Percentiles rank a stretch among this genome's conserved stretches.
phyloP scores from a whole-genome alignment of 208 protist species.

The Leptomonas pyrrhocoris region DNA sequence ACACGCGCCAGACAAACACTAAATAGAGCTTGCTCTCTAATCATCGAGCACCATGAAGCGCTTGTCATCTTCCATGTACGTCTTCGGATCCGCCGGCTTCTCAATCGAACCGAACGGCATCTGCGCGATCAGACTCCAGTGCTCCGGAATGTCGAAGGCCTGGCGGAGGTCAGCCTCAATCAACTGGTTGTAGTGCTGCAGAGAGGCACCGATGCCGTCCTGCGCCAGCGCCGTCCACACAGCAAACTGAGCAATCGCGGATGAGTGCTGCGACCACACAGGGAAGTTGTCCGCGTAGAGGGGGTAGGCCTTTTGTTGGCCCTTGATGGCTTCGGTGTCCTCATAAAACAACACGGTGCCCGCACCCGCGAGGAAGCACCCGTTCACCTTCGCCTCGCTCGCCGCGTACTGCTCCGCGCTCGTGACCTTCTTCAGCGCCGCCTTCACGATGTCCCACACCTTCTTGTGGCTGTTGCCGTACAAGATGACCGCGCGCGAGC shows the following conservation, averaged over 20 bases:
- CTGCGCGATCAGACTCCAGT: conserved; percentile 58
- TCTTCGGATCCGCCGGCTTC: conserved; percentile 41
- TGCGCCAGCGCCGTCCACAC: conserved; percentile 60
- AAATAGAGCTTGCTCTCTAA: conserved; percentile 2
- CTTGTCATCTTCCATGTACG: conserved; percentile 39
- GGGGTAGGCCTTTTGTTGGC: conserved; percentile 47
- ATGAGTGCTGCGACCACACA: conserved; percentile 47
- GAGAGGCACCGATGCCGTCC: conserved; percentile 42
- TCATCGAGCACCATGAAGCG: conserved; percentile 46
- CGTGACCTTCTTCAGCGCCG: conserved; percentile 40
- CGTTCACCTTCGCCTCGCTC: conserved; percentile 42
- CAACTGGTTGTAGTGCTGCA: conserved; percentile 66
- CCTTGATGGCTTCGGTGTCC: conserved; percentile 37
- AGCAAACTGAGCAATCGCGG: conserved; percentile 55
- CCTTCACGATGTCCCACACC: conserved; percentile 56
- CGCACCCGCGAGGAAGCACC: conserved; percentile 51
- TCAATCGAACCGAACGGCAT: conserved; percentile 64
- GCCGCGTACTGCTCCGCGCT: conserved; percentile 33
- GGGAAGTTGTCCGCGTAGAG: conserved; percentile 50
- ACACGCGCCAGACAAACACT: not conserved
- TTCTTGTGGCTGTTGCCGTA: conserved; percentile 58
- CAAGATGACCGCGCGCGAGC: conserved; percentile 53
- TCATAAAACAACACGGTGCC: conserved; percentile 71
- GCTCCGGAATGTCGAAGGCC: conserved; percentile 41
- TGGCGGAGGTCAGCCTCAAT: conserved; percentile 39